Base-by-base conservation (phyloP, 202 grass and related monocot species). In the Brachypodium distachyon region DNA sequence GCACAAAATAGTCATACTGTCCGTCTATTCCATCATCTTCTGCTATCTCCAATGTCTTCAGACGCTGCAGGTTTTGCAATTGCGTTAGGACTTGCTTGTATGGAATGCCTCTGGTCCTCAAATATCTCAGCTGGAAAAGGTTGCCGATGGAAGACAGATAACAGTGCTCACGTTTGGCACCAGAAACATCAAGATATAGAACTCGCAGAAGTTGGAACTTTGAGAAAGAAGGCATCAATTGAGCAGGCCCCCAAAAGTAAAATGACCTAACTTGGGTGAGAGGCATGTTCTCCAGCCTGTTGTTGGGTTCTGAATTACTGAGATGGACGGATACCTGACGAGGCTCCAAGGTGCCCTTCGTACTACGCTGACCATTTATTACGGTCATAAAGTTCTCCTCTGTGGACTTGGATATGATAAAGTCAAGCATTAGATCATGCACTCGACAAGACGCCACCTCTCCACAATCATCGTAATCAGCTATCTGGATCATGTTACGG, bases 341-440 rank as follows among this genome's bases (percentile, higher is more conserved):
- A 40, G 78, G 62, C 36, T 0, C 2, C 50, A 53, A 4, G 1
- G 0, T 10, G 1, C 42, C 43, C 66, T 26, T 64, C 0, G 4
- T 53, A 8, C 5, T 33, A 4, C 48, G 7, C 3, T 9, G 51
- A 12, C 11, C 70, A 76, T 31, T 10, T 9, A 77, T 27, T 34
- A 49, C 16, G 39, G 49, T 84, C 18, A 83, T 5, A 18, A 83
- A 76, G 23, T 83, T 83, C 26, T 74, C 22, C 34, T 83, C 40
- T 18, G 6, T 41, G 6, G 46, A 76, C 23, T 76, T 76, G 7
- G 38, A 1, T 63, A 76, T 67, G 14, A 83, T 83, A 53, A 67
- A 55, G 0, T 83, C 80, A 44, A 83, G 73, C 28, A 77, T 46
- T 29, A 88, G 4, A 51, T 66, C 66, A 70, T 83, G 66, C 8